Evolutionary conservation across 2,329 filamentous ascomycete species (phyloP).

Genomic region (Colletotrichum noveboracense): DNA sequence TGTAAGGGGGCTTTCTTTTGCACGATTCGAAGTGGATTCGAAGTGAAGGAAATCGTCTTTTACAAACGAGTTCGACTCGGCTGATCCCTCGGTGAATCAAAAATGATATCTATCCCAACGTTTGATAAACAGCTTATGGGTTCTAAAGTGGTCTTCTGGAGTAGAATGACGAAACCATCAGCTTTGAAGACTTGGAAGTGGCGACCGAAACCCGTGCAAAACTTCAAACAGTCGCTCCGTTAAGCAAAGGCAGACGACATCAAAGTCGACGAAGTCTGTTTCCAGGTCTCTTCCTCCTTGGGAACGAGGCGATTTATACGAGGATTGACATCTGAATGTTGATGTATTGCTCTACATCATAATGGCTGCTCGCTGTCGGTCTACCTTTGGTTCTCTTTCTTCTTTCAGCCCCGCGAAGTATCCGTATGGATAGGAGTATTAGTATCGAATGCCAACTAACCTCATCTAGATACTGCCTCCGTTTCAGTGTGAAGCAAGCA

Average conservation of each 20-base stretch:
- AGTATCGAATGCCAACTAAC: neutral
- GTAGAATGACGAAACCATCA: too few relatives aligned
- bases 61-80: neutral
- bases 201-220: neutral
- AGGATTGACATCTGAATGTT: rapidly evolving
- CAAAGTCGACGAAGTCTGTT: neutral
- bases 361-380: neutral
- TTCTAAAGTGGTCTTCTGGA: neutral
- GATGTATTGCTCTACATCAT: neutral
- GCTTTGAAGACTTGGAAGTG: neutral
- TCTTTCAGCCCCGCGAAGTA: neutral
- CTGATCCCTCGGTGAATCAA: neutral
- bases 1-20: neutral
- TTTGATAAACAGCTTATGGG: neutral
- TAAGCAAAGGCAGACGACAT: too few relatives aligned
- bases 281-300: neutral
- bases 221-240: neutral
- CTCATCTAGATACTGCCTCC: neutral
- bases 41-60: neutral
- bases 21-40: neutral
- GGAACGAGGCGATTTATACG: neutral
- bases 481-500: too few relatives aligned
- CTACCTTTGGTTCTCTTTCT: neutral
- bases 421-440: neutral
- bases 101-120: neutral